These are phyloP conservation scores for Leucosporidium yakuticum DNA, from an alignment of 768 basidiomycete genomes.

Conservation along the genomic window DNA sequence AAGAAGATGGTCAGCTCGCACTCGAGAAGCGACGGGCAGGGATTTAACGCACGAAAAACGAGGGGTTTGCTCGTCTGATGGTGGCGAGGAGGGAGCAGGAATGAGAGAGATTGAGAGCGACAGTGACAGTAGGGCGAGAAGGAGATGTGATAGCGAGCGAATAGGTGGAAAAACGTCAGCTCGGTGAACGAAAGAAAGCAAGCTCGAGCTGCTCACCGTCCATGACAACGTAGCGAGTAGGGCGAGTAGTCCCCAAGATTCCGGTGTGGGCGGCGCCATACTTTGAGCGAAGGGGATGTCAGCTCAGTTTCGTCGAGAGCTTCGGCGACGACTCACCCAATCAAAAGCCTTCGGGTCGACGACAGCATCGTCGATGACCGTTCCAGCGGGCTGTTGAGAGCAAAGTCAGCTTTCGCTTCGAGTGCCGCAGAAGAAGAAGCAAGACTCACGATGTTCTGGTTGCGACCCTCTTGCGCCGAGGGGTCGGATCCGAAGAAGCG, in stretches of 20 bases:
- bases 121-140: too few species aligned
- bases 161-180: not conserved
- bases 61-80: not conserved
- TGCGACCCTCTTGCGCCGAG: not conserved
- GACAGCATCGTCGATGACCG: slow-evolving; percentile 12
- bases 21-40: not conserved
- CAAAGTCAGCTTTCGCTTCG: too few species aligned
- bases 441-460: slow-evolving; percentile 1
- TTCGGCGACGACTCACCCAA: not conserved
- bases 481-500: slow-evolving; percentile 2
- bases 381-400: slow-evolving; percentile 4
- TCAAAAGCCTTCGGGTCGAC: not conserved
- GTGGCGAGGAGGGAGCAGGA: not conserved
- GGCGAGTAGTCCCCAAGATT: slow-evolving; percentile 11
- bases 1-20: not conserved
- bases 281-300: not conserved
- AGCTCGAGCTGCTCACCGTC: slow-evolving; percentile 3
- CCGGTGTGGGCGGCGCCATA: slow-evolving; percentile 13
- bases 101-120: too few species aligned
- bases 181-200: too few species aligned
- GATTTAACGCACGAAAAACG: not conserved
- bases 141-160: too few species aligned
- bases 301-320: not conserved
- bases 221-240: slow-evolving; percentile 17
- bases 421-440: too few species aligned